A percentile compares a stretch with the other conserved stretches of the same genome.
Evolutionary conservation across 352 stramenopile genomes (phyloP).

Genomic region (Lagenidium sp.): DNA sequence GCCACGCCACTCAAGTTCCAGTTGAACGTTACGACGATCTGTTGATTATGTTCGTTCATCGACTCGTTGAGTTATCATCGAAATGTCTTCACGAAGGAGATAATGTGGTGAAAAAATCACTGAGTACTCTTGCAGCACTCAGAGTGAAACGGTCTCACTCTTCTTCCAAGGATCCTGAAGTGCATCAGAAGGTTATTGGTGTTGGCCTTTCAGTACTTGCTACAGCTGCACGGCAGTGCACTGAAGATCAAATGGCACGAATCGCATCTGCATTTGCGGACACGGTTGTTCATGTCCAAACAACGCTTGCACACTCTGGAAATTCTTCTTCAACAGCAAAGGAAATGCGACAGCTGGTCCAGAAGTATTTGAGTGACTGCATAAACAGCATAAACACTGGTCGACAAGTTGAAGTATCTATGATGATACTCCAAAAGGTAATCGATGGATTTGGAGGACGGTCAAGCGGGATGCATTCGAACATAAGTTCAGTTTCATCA

Average conservation of each 20-base stretch:
- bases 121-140: slow-evolving; percentile 25
- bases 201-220: slow-evolving; percentile 73
- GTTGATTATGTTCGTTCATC: slow-evolving; percentile 67
- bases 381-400: slow-evolving; percentile 51
- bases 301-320: slow-evolving; percentile 29
- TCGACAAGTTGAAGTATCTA: slow-evolving; percentile 53
- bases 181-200: slow-evolving; percentile 63
- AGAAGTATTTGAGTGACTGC: slow-evolving; percentile 68
- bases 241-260: slow-evolving; percentile 11
- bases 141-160: slow-evolving; percentile 25
- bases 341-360: slow-evolving; percentile 61
- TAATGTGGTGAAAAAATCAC: slow-evolving; percentile 57
- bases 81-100: slow-evolving; percentile 70
- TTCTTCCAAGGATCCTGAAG: slow-evolving; percentile 64
- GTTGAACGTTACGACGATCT: slow-evolving; percentile 69
- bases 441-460: slow-evolving; percentile 36
- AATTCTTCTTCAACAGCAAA: too few relatives aligned
- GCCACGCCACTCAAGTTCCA: slow-evolving; percentile 65
- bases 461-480: too few relatives aligned
- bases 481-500: too few relatives aligned
- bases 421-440: slow-evolving; percentile 67
- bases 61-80: slow-evolving; percentile 59
- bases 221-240: slow-evolving; percentile 22
- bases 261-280: slow-evolving; percentile 55
- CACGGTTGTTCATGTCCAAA: slow-evolving; percentile 61